Base-by-base conservation (phyloP, 192 early-diverging fungal species). In the Entomortierella parvispora region DNA sequence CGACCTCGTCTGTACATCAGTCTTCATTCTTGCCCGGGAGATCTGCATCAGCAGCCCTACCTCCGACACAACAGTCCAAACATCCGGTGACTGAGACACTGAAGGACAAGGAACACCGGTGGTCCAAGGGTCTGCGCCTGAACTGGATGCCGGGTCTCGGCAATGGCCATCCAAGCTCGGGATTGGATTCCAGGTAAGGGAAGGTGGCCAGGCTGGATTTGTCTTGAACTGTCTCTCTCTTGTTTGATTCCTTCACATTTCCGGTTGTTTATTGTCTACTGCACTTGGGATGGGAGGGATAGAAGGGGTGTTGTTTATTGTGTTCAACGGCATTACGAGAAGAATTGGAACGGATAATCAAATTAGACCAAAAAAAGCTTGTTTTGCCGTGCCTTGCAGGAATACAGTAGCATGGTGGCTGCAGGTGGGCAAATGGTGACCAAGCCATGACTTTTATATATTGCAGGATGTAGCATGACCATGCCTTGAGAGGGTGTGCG, bases 91-190 rank as follows among this genome's bases (percentile, higher is more conserved):
- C 58, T 2, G 71, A 75, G 25, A 55, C 71, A 2, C 47, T 66
- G 26, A 65, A 66, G 56, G 71, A 75, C 20, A 65, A 66, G 56
- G 71, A 75, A 54, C 52, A 75, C n/a, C 52, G 71, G 20, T 75
- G 71, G 71, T 62, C 71, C 31, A 75, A 75, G 29, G 58, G 64
- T 6, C 25, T 66, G 44, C 66, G 47, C 22, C 25, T 75, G 26
- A 75, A 75, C 44, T 67, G 64, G 64, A 52, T 65, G 31, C 43
- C 71, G 9, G 32, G 31, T 15, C 44, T 65, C 49, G 47, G 71
- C 22, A 53, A 43, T 18, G 50, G 51, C 31, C 64, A 57, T 14
- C 18, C 37, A 26, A 57, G 48, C 22, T 10, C 56, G 5, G 70
- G 62, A 65, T 34, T 60, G 2, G 71, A 74, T 9, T 74, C 71